Evolutionary conservation across 148 eudicot species (phyloP).

Genomic region (Euryodendron excelsum): DNA sequence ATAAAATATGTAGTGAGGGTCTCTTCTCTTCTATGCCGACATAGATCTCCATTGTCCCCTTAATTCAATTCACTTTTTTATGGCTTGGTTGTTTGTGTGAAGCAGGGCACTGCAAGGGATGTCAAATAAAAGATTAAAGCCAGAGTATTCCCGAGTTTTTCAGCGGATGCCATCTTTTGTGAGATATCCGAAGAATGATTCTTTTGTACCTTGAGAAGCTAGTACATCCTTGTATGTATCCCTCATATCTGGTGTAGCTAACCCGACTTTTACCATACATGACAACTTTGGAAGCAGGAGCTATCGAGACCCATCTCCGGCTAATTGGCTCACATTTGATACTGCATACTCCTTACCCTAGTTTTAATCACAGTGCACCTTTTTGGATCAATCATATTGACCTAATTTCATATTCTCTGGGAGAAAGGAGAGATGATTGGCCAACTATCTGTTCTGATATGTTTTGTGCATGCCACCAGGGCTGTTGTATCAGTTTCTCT

Average conservation of each 20-base stretch:
- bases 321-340: neutral
- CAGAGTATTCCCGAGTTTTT: constrained; percentile 47
- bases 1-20: too few species aligned
- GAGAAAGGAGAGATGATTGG: neutral
- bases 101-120: constrained; percentile 56
- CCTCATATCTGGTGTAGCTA: constrained; percentile 4
- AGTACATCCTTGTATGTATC: neutral
- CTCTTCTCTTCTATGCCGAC: neutral
- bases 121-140: constrained; percentile 53
- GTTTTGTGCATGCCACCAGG: neutral
- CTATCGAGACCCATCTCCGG: constrained; percentile 10
- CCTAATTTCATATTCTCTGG: neutral
- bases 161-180: constrained; percentile 55
- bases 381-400: neutral
- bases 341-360: too few species aligned
- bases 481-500: neutral
- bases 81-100: neutral
- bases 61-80: neutral
- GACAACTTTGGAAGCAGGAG: constrained; percentile 1
- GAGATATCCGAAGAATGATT: constrained; percentile 55
- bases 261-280: neutral
- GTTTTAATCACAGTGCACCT: neutral
- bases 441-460: neutral
- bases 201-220: constrained; percentile 50
- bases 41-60: neutral